These are phyloP conservation scores for Ophiostoma triangulosporum DNA, from an alignment of 2,329 filamentous ascomycete species.

Conservation along the genomic window DNA sequence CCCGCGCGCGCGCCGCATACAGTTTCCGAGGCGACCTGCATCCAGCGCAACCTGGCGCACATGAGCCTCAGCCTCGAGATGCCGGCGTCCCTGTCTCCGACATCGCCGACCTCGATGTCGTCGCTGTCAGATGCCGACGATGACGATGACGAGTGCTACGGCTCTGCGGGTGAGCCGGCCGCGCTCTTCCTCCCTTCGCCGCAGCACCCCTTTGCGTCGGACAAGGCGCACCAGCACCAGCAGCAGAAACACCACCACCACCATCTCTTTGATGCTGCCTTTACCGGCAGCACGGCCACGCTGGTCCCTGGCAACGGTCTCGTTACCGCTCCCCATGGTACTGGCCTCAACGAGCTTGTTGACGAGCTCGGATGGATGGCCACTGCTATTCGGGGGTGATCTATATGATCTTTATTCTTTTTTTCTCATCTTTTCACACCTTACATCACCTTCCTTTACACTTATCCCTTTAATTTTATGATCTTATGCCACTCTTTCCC, in stretches of 20 bases:
- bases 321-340: slow-evolving; percentile 17
- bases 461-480: background rate
- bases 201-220: background rate
- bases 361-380: slow-evolving; percentile 40
- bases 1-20: background rate
- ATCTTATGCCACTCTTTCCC: background rate
- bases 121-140: slow-evolving; percentile 2
- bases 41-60: slow-evolving; percentile 17
- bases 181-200: slow-evolving; percentile 3
- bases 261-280: slow-evolving; percentile 15
- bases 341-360: slow-evolving; percentile 20
- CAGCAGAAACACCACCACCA: slow-evolving; percentile 14
- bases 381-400: slow-evolving; percentile 27
- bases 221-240: background rate
- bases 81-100: slow-evolving; percentile 1
- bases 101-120: slow-evolving; percentile 6
- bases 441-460: background rate
- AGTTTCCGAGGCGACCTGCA: background rate
- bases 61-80: slow-evolving; percentile 7
- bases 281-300: slow-evolving; percentile 18
- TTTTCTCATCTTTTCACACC: background rate
- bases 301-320: slow-evolving; percentile 18
- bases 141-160: slow-evolving; percentile 1
- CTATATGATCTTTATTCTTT: background rate
- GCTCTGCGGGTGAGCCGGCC: background rate